Evolutionary conservation across 495 filamentous ascomycete species (phyloP).

Genomic region (Corynascus novoguineensis): DNA sequence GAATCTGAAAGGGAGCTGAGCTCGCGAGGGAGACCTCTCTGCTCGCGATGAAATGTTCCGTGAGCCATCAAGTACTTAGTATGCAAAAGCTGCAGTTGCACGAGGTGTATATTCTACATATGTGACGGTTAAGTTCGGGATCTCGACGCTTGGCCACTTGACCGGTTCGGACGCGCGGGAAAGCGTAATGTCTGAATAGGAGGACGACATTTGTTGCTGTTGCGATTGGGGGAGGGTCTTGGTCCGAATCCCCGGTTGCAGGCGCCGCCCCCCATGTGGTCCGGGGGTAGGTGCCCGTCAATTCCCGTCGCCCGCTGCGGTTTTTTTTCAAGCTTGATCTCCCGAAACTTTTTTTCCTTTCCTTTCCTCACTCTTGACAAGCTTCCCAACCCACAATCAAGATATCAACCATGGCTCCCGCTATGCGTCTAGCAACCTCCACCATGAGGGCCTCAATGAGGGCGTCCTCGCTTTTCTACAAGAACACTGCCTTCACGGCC

Average conservation of each 20-base stretch:
- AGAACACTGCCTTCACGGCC: conserved; percentile 71
- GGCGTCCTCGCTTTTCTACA: conserved; percentile 54
- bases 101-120: background rate
- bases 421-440: conserved; percentile 68
- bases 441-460: conserved; percentile 67
- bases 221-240: background rate
- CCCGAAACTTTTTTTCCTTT: conserved; percentile 25
- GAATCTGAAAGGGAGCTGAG: background rate
- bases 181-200: background rate
- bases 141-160: background rate
- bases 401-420: conserved; percentile 62
- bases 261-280: conserved; percentile 16
- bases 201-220: background rate
- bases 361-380: conserved; percentile 20
- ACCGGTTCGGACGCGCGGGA: no score
- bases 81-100: background rate
- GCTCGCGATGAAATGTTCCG: background rate
- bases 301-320: conserved; percentile 17
- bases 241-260: conserved; percentile 10
- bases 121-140: background rate
- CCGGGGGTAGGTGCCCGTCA: conserved; percentile 16
- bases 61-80: no score
- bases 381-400: conserved; percentile 13
- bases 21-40: no score
- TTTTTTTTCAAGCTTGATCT: conserved; percentile 29